Evolutionary conservation across 2,329 filamentous ascomycete species (phyloP).

Genomic region (Paraconiothyrium brasiliense): DNA sequence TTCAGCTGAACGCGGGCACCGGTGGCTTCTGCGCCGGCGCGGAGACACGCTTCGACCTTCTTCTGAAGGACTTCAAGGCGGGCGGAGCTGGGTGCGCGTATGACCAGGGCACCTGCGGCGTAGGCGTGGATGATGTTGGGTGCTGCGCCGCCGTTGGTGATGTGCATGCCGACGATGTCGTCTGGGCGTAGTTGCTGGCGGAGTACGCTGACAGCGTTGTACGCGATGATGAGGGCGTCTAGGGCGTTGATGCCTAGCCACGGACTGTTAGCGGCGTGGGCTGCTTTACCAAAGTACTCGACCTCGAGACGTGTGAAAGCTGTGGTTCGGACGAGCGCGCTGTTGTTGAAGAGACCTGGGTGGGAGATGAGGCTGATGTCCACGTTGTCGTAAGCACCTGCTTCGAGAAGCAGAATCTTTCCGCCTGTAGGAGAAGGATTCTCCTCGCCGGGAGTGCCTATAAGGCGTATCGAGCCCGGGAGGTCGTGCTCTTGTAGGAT

Average conservation of each 20-base stretch:
- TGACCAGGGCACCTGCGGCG: conserved; percentile 48
- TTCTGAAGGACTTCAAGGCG: conserved; percentile 42
- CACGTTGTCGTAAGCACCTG: conserved; percentile 51
- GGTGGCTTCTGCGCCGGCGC: conserved; percentile 59
- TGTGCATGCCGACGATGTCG: conserved; percentile 50
- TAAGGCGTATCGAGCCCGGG: conserved; percentile 57
- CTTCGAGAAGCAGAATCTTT: conserved; percentile 59
- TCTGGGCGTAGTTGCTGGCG: conserved; percentile 52
- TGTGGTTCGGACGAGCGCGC: conserved; percentile 31
- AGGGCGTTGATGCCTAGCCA: conserved; percentile 54
- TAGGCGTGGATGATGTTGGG: conserved; percentile 55
- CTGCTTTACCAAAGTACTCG: conserved; percentile 37
- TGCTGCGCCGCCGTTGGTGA: conserved; percentile 39
- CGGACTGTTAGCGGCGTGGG: conserved; percentile 52
- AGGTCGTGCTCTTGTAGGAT: conserved; percentile 55
- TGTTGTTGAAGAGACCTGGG: conserved; percentile 33
- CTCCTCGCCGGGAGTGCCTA: conserved; percentile 66
- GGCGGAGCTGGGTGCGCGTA: conserved; percentile 42
- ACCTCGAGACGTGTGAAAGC: conserved; percentile 27
- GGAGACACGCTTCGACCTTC: conserved; percentile 55
- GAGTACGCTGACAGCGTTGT: conserved; percentile 48
- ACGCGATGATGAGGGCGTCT: conserved; percentile 49
- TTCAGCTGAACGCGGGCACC: conserved; percentile 61
- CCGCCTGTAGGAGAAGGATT: conserved; percentile 56
- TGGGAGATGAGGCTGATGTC: conserved; percentile 39